Evolutionary conservation across 768 basidiomycete species (phyloP).

Genomic region (Lentinula boryana): DNA sequence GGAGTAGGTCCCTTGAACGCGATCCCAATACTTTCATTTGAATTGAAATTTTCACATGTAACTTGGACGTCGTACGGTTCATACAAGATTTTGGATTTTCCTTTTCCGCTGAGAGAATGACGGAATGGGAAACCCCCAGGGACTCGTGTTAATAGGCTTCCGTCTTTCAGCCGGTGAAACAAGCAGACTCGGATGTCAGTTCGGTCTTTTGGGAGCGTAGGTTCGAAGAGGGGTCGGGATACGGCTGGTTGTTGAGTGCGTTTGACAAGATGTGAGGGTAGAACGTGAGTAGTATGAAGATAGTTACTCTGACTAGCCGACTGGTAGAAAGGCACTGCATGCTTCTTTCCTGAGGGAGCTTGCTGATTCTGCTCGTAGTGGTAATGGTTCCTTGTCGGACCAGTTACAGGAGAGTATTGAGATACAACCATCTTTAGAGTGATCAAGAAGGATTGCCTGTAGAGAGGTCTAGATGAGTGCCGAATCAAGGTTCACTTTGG

Average conservation of each 20-base stretch:
- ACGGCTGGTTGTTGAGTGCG: not conserved
- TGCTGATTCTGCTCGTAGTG: not conserved
- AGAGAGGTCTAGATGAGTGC: not conserved
- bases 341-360: not conserved
- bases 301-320: not conserved
- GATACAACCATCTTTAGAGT: not conserved
- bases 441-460: not conserved
- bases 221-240: not conserved
- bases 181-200: not conserved
- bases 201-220: not conserved
- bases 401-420: not conserved
- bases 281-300: no score
- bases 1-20: constrained; percentile 17
- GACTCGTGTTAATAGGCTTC: constrained; percentile 20
- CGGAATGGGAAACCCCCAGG: constrained; percentile 33
- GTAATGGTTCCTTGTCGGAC: not conserved
- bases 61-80: constrained; percentile 30
- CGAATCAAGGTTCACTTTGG: not conserved
- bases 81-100: constrained; percentile 12
- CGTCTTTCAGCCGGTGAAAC: constrained; percentile 19
- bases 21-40: not conserved
- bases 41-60: no score
- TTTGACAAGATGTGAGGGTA: not conserved
- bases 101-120: constrained; percentile 12
- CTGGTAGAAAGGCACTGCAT: not conserved